These are phyloP conservation scores for Eucalyptus camaldulensis DNA, from an alignment of 345 rosid genomes.

Conservation along the genomic window DNA sequence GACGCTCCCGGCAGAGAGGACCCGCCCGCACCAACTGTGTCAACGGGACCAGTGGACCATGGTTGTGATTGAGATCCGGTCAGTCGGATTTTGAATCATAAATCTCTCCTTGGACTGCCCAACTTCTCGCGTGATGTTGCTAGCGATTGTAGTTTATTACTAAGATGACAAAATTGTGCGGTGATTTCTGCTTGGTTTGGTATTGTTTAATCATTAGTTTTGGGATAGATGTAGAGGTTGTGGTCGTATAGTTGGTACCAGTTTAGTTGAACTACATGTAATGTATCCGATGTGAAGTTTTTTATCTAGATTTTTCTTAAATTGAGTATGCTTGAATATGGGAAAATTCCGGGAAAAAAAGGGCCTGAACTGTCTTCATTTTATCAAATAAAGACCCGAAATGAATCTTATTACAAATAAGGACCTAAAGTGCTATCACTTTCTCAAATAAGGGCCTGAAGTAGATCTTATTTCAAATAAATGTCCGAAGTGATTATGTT, in stretches of 20 bases:
- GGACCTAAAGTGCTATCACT: rapidly evolving
- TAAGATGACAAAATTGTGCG: background rate
- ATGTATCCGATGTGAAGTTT: background rate
- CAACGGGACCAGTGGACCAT: background rate
- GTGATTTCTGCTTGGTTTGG: background rate
- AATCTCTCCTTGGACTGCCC: background rate
- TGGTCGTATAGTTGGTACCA: background rate
- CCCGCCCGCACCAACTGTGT: background rate
- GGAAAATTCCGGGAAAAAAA: rapidly evolving
- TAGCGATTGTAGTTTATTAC: background rate
- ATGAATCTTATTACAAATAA: too few species aligned
- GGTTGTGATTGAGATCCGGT: background rate
- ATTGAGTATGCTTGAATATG: background rate
- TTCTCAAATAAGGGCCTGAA: rapidly evolving
- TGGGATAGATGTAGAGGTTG: background rate
- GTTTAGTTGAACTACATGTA: background rate
- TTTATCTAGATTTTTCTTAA: background rate
- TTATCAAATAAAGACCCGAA: too few species aligned
- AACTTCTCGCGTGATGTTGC: background rate
- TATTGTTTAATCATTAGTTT: background rate
- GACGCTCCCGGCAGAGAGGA: background rate
- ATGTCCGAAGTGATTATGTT: rapidly evolving
- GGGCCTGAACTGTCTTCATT: rapidly evolving
- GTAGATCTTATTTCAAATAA: too few species aligned
- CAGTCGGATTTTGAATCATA: background rate